Percentiles rank a stretch among this genome's conserved stretches.
Conservation (phyloP, 2,329 filamentous ascomycete species). For the Westerdykella ornata region DNA sequence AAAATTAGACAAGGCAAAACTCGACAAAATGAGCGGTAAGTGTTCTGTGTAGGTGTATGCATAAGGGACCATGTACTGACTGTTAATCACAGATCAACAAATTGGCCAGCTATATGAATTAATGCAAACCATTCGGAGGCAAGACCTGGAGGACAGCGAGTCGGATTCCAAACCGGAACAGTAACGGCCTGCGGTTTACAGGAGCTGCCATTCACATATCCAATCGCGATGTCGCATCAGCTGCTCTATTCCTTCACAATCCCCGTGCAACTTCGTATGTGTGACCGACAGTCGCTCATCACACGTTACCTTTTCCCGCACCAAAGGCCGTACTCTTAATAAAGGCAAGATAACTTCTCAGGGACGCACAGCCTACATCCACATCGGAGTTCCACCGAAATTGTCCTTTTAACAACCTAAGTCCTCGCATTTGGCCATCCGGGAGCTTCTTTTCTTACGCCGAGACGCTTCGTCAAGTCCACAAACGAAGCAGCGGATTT, state of each 20-base stretch:
- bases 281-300: neutral
- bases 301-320: neutral
- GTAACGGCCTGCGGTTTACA: slow-evolving; percentile 10
- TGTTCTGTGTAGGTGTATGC: slow-evolving; percentile 15
- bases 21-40: slow-evolving; percentile 91
- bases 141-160: slow-evolving; percentile 45
- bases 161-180: slow-evolving; percentile 31
- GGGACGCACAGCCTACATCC: too few species aligned
- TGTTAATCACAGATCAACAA: slow-evolving; percentile 65
- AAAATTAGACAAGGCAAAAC: slow-evolving; percentile 72
- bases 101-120: slow-evolving; percentile 89
- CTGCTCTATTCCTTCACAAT: slow-evolving; percentile 1
- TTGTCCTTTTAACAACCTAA: too few species aligned
- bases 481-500: too few species aligned
- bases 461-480: too few species aligned
- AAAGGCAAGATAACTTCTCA: too few species aligned
- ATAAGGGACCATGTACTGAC: slow-evolving; percentile 4
- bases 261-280: neutral
- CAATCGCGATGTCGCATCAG: neutral
- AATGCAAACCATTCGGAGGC: slow-evolving; percentile 69
- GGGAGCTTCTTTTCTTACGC: too few species aligned
- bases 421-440: too few species aligned
- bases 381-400: too few species aligned
- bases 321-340: too few species aligned
- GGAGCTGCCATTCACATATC: neutral